These are phyloP conservation scores for Emiliania huxleyi DNA, from an alignment of 78 protist species.

Conservation along the genomic window DNA sequence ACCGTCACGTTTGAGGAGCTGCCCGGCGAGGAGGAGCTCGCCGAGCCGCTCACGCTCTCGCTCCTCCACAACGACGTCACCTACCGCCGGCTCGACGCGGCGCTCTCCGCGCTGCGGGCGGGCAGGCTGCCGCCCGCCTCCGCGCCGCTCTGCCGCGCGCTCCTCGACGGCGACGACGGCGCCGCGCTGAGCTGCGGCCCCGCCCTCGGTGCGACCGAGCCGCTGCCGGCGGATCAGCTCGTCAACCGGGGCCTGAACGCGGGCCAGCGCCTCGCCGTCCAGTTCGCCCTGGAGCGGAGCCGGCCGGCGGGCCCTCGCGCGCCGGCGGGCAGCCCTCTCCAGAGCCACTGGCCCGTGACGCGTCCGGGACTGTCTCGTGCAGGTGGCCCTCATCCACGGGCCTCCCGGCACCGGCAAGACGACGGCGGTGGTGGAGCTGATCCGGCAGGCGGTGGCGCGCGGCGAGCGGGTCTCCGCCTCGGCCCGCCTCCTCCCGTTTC, in stretches of 20 bases:
- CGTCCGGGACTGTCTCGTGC: not conserved
- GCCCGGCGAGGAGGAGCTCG: not conserved
- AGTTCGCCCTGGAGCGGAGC: conserved; percentile 35
- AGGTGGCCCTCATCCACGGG: conserved; percentile 77
- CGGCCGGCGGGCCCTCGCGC: not conserved
- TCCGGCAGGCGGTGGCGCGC: conserved; percentile 48
- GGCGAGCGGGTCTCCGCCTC: conserved; percentile 70
- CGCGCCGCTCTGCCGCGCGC: not conserved
- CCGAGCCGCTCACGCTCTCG: not conserved
- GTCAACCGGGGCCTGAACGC: conserved; percentile 34
- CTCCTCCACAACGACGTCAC: conserved; percentile 65
- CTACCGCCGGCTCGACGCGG: conserved; percentile 38
- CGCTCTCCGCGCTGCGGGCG: not conserved
- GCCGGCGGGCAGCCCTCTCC: too few species aligned
- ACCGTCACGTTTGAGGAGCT: not conserved
- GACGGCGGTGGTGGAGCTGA: conserved; percentile 75
- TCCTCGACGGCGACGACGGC: not conserved
- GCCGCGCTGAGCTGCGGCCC: too few species aligned
- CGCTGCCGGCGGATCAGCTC: too few species aligned
- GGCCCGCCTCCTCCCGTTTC: too few species aligned
- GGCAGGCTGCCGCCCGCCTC: not conserved
- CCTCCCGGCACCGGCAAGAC: conserved; percentile 88
- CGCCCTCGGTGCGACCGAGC: too few species aligned
- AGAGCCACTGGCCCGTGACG: too few species aligned
- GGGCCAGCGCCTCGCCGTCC: conserved; percentile 61